Conservation (phyloP, 768 basidiomycete genomes). For the Neoboletus subvelutipes region DNA sequence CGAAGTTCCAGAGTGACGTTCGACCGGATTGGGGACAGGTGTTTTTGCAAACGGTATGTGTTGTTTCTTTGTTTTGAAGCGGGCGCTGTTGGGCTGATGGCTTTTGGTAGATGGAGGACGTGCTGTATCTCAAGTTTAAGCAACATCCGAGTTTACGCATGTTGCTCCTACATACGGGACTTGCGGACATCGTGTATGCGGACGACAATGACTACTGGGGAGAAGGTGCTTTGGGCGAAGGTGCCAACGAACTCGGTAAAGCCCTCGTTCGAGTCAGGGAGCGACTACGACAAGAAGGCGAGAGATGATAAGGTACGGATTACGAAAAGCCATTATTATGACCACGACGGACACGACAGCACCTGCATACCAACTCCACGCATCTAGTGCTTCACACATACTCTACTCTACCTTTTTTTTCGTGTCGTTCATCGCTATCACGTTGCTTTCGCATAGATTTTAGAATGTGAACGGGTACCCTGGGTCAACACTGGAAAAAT, state of each 20-base stretch:
- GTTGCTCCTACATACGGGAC: conserved; percentile 54
- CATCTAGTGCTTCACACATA: background rate
- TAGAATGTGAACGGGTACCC: background rate
- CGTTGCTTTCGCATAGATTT: background rate
- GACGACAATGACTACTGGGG: conserved; percentile 73
- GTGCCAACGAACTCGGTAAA: conserved; percentile 63
- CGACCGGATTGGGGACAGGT: conserved; percentile 56
- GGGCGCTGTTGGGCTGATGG: background rate
- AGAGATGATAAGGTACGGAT: conserved; percentile 4
- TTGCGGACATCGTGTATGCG: conserved; percentile 49
- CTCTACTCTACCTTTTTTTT: background rate
- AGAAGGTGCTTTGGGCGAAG: conserved; percentile 47
- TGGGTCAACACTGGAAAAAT: background rate
- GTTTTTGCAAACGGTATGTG: conserved; percentile 50
- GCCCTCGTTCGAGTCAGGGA: conserved; percentile 57
- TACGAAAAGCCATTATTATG: background rate
- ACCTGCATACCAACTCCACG: background rate
- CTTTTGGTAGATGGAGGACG: conserved; percentile 59
- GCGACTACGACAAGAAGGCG: conserved; percentile 37
- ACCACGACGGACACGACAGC: background rate
- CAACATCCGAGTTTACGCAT: conserved; percentile 63
- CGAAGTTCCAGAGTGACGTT: conserved; percentile 36
- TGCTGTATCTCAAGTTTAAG: conserved; percentile 63
- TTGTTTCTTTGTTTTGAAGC: background rate
- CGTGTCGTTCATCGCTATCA: conserved; percentile 3